phyloP scores from a whole-genome alignment of 495 filamentous ascomycete genomes.

The Penicillium ochrochloron region DNA sequence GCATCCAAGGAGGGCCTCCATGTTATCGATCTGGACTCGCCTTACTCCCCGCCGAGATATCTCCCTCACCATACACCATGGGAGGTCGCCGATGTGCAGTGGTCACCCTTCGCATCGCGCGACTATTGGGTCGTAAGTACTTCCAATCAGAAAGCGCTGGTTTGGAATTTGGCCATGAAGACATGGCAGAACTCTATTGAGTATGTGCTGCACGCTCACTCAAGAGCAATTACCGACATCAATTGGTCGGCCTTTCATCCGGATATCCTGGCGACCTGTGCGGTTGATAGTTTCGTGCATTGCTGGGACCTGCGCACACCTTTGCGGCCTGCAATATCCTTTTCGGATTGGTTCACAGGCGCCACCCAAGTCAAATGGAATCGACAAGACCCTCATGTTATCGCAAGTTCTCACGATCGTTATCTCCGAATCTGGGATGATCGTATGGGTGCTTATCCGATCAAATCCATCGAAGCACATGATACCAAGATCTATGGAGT shows the following conservation, averaged over 20 bases:
- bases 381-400: conserved; percentile 77
- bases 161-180: conserved; percentile 87
- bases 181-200: conserved; percentile 79
- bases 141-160: conserved; percentile 90
- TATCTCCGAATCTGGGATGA: conserved; percentile 91
- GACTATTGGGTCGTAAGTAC: conserved; percentile 95
- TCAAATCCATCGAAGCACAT: conserved; percentile 85
- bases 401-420: conserved; percentile 89
- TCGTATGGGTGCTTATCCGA: conserved; percentile 74
- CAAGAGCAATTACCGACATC: conserved; percentile 91
- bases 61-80: conserved; percentile 87
- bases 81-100: conserved; percentile 98
- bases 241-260: conserved; percentile 95
- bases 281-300: conserved; percentile 91
- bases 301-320: conserved; percentile 88
- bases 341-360: conserved; percentile 93
- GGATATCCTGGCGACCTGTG: conserved; percentile 86
- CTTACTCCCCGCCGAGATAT: conserved; percentile 84
- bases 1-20: conserved; percentile 85
- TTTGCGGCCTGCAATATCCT: conserved; percentile 73
- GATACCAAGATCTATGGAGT: conserved; percentile 96
- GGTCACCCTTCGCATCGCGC: conserved; percentile 88
- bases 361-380: conserved; percentile 98
- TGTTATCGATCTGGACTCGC: conserved; percentile 92
- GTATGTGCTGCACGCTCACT: conserved; percentile 87